Evolutionary conservation across 306 rosid species (phyloP).

Genomic region (Castanea sativa): DNA sequence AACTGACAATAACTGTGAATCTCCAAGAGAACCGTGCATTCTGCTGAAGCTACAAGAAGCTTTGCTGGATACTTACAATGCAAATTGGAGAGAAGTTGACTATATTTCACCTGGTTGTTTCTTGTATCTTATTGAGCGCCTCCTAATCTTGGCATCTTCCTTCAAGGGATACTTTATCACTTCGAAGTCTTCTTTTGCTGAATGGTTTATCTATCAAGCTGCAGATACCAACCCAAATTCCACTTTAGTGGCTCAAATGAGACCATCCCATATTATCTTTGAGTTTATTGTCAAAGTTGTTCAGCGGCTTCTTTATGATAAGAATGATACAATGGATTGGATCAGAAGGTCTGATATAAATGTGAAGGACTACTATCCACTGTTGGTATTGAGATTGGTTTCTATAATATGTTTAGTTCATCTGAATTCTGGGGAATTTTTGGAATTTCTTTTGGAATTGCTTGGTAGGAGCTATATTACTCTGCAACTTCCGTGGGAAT

Average conservation of each 20-base stretch:
- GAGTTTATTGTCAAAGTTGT: conserved; percentile 21
- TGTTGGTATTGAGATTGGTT: conserved; percentile 45
- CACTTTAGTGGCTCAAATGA: not conserved
- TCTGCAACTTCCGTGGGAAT: conserved; percentile 33
- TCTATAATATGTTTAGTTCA: conserved; percentile 40
- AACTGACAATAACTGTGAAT: not conserved
- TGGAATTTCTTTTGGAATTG: conserved; percentile 16
- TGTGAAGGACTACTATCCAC: conserved; percentile 22
- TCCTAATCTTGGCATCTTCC: conserved; percentile 38
- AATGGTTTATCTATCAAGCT: conserved; percentile 53
- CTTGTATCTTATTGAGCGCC: conserved; percentile 66
- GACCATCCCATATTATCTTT: not conserved
- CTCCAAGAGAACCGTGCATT: not conserved
- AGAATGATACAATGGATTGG: conserved; percentile 33
- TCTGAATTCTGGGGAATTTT: conserved; percentile 28
- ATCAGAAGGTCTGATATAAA: conserved; percentile 10
- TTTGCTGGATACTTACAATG: conserved; percentile 32
- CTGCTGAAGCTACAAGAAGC: conserved; percentile 31
- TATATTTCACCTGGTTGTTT: conserved; percentile 63
- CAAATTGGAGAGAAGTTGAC: conserved; percentile 32
- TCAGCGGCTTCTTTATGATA: conserved; percentile 11
- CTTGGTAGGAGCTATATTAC: conserved; percentile 17
- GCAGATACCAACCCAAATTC: conserved; percentile 18
- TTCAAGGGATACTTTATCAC: conserved; percentile 37
- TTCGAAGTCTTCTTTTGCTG: conserved; percentile 53